Base-by-base conservation (phyloP, 2,329 filamentous ascomycete genomes). In the Zalaria obscura region DNA sequence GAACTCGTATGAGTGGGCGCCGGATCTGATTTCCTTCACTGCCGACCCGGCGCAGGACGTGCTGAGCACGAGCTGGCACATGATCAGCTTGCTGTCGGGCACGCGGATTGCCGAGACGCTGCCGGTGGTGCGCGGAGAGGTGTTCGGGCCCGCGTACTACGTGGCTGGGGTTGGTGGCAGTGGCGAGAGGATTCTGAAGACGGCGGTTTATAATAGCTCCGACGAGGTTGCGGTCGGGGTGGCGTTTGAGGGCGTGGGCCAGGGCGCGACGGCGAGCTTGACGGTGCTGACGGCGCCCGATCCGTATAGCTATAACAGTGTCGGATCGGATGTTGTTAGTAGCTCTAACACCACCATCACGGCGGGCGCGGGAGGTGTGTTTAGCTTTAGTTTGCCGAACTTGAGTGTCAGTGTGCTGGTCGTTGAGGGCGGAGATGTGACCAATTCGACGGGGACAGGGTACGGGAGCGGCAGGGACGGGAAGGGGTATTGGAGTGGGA, bases 371-470 rank as follows among this genome's bases (percentile, higher is more conserved):
- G 58, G 63, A 25, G 73, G 74, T 2, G 55, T 51, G 1, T 75
- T 76, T 48, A 56, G 58, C 38, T 77, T 77, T 46, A 60, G 52
- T 25, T 43, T 78, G 50, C 72, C 72, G 0, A 59, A 73, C 47
- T 52, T 76, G 40, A 76, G 72, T 49, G 67, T 78, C 37, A 72
- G 70, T 10, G 67, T 78, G 2, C 52, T 78, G 38, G 70, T 74
- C 8, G 58, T 51, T 11, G 50, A 41, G 25, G 33, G 36, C 27
- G 36, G 38, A 18, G 38, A 18, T 34, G 18, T 34, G n/a, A n/a
- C 31, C 8, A n/a, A n/a, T 33, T 8, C 8, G 31, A n/a, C 31
- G 31, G 31, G 31, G 8, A 8, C 31, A 33, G 37, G 40, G 40
- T 9, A 25, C 36, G 36, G n/a, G 27, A 18, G 8, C 27, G 9